A percentile compares a stretch with the other conserved stretches of the same genome.
phyloP scores from a whole-genome alignment of 768 basidiomycete species.

The Fistulinella prunicolor region DNA sequence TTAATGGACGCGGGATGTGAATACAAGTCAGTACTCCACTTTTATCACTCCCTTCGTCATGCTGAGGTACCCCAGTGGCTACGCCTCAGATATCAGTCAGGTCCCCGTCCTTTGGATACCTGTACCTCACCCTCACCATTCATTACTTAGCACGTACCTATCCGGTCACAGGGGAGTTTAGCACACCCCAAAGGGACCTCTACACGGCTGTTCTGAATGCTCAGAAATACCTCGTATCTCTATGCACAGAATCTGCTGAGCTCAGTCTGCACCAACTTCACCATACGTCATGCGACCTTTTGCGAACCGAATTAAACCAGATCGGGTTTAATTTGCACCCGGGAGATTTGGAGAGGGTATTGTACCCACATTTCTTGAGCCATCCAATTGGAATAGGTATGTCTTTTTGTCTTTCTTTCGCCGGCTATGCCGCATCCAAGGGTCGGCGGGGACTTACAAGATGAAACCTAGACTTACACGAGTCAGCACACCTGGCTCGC shows the following conservation, averaged over 20 bases:
- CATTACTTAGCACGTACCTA: conserved; percentile 70
- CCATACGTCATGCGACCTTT: conserved; percentile 58
- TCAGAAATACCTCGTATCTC: conserved; percentile 61
- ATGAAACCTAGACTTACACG: conserved; percentile 72
- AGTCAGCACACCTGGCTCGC: conserved; percentile 64
- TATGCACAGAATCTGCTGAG: conserved; percentile 56
- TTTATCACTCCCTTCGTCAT: not conserved
- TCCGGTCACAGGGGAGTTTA: conserved; percentile 81
- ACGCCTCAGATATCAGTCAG: conserved; percentile 92
- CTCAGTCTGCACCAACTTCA: conserved; percentile 78
- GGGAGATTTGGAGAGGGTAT: conserved; percentile 60
- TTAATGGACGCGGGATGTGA: conserved; percentile 93
- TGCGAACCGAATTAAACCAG: conserved; percentile 72
- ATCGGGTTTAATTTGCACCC: conserved; percentile 41
- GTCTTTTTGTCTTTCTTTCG: conserved; percentile 20
- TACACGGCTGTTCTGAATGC: conserved; percentile 75
- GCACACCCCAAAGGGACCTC: conserved; percentile 74
- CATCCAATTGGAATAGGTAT: conserved; percentile 90
- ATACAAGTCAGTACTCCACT: conserved; percentile 58
- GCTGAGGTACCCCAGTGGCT: conserved; percentile 53
- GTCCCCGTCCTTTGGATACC: not conserved
- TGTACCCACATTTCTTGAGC: conserved; percentile 92
- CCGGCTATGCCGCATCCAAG: not conserved
- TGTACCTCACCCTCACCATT: conserved; percentile 5
- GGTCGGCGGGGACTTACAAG: conserved; percentile 9